Base-by-base conservation (phyloP, 139 green algal species). In the Picochlorum costavermella region DNA sequence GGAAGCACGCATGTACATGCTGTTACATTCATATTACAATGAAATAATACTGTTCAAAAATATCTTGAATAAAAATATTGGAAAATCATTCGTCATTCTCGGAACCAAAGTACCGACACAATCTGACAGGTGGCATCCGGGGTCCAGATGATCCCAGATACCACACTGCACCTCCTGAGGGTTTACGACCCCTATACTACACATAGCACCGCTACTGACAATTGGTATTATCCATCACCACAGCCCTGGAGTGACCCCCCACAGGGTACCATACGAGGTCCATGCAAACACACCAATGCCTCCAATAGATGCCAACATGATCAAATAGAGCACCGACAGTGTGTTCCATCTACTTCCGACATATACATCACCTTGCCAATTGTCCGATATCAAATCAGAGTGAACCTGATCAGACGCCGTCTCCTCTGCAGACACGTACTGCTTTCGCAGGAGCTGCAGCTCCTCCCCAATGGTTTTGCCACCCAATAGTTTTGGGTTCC, bases 361-460 rank as follows among this genome's bases (percentile, higher is more conserved):
- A 17, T 70, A 75, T 25, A 75, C 61, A 33, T 75, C 69, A 12
- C 69, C 69, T 45, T 75, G 61, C 68, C 63, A 69, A 26, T 62
- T 48, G 13, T 30, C 33, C 29, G 25, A 65, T 49, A 29, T 36
- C 11, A 60, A 48, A 20, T 65, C 11, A 13, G 45, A 12, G 16
- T 40, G 50, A 28, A 65, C 45, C 16, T 64, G 28, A 26, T 31
- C 1, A 28, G 36, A 37, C 10, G 68, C 68, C 14, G 10, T 3
- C 12, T 17, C 6, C 60, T 75, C 68, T 8, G 68, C 51, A 8
- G 46, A 14, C 1, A 61, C 23, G 40, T 75, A 71, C 25, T 64
- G 45, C 60, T 75, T 29, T 9, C 37, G 50, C 20, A 70, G 64
- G 9, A 75, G 28, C 25, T 50, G 50, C 13, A 70, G 25, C 31